Base-by-base conservation (phyloP, 2,329 filamentous ascomycete genomes). In the Trichoderma harzianum region DNA sequence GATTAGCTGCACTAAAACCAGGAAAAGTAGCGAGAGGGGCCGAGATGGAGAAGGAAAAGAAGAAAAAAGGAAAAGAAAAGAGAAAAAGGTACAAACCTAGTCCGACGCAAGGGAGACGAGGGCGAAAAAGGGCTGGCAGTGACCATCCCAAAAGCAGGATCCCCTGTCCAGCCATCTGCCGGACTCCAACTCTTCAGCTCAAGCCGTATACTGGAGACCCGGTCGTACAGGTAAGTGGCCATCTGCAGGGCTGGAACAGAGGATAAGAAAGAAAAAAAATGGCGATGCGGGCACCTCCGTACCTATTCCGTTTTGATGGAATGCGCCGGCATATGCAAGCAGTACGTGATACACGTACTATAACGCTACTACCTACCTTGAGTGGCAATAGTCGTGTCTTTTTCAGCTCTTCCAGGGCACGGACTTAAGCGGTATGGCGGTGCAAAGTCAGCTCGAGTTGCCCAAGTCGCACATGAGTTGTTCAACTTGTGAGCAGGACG, bases 231-330 rank as follows among this genome's bases (percentile, higher is more conserved):
- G 47, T 21, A 36, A 36, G 36, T 28, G 53, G 26, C 34, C 28
- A 21, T 69, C 66, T 69, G 67, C 67, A 69, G 67, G 67, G 67
- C 39, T 69, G 67, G 28, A 21, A 8, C n/a, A n/a, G 7, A n/a
- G 7, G 16, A n/a, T 2, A 18, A 21, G 7, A n/a, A 21, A 12
- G n/a, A 26, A 66, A 34, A 67, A 67, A 57, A 58, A 30, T 2
- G 18, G 55, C 36, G n/a, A 47, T 60, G 43, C 65, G 65, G 65
- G n/a, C 53, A 30, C 55, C 55, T 58, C 55, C 55, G 55, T 58
- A 7, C 58, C 58, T 36, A 39, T 57, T 61, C 55, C 36, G 65
- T 51, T 28, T 60, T 28, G 34, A 43, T 69, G 57, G 57, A 53
- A 53, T 53, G 28, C 57, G 55, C 53, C 66, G 39, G 67, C 57